A percentile compares a stretch with the other conserved stretches of the same genome.
These are phyloP conservation scores for Acanthamoeba divionensis DNA, from an alignment of 208 protist species.

Conservation along the genomic window DNA sequence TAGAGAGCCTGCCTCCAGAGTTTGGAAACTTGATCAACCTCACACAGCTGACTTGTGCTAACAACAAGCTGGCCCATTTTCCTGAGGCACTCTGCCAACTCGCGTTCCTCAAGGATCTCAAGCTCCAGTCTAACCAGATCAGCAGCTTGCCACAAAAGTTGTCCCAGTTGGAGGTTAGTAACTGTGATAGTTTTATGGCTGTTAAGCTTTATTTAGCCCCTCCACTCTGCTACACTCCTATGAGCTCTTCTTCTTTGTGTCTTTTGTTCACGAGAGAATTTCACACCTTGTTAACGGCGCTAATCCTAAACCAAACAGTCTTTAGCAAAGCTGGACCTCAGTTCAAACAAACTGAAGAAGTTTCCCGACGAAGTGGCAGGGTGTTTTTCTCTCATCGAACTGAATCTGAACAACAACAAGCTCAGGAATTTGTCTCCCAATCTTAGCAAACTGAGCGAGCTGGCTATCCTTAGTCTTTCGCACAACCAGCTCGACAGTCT, in stretches of 20 bases:
- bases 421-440: not conserved
- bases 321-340: slow-evolving; percentile 35
- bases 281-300: no score
- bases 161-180: no score
- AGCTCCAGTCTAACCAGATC: slow-evolving; percentile 23
- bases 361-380: not conserved
- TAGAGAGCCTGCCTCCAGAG: not conserved
- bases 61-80: slow-evolving; percentile 38
- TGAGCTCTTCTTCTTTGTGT: not conserved
- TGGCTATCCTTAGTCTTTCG: slow-evolving; percentile 28
- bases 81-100: not conserved
- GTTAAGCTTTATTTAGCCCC: no score
- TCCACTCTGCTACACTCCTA: not conserved
- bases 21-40: slow-evolving; percentile 13
- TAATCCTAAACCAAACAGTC: no score
- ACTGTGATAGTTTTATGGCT: no score
- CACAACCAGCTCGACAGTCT: slow-evolving; percentile 4
- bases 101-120: not conserved
- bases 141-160: not conserved
- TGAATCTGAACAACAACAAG: not conserved
- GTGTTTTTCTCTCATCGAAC: not conserved
- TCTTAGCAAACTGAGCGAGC: slow-evolving; percentile 5
- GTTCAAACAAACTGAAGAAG: not conserved
- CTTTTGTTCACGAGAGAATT: no score
- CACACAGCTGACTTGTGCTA: slow-evolving; percentile 49